These are phyloP conservation scores for Saccharomyces hybrid DNA, from an alignment of 1,139 yeast genomes.

Conservation along the genomic window DNA sequence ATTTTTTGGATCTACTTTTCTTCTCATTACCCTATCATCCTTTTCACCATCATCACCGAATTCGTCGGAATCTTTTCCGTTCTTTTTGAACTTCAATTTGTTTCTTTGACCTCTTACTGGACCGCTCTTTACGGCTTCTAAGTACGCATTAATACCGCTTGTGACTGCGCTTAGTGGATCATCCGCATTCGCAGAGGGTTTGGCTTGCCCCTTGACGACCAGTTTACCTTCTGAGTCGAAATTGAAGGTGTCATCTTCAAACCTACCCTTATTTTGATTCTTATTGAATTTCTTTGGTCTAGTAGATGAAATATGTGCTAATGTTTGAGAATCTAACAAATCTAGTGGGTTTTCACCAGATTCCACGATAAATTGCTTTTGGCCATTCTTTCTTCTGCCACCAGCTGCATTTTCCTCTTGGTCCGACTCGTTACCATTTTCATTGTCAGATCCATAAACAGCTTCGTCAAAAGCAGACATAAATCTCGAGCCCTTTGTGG, in stretches of 20 bases:
- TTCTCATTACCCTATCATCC: conserved; percentile 12
- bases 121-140: conserved; percentile 87
- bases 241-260: conserved; percentile 42
- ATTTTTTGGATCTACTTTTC: conserved; percentile 13
- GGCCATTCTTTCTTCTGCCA: conserved; percentile 21
- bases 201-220: conserved; percentile 39
- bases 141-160: conserved; percentile 78
- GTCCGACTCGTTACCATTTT: conserved; percentile 31
- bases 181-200: conserved; percentile 27
- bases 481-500: conserved; percentile 39
- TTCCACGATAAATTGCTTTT: conserved; percentile 66
- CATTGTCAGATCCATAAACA: conserved; percentile 35
- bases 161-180: conserved; percentile 43
- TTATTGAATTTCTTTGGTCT: conserved; percentile 57
- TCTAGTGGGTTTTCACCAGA: conserved; percentile 80
- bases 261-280: conserved; percentile 40
- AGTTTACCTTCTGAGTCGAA: conserved; percentile 52
- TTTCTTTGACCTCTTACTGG: conserved; percentile 91
- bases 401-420: conserved; percentile 22
- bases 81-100: conserved; percentile 76
- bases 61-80: conserved; percentile 47
- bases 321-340: conserved; percentile 74
- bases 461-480: conserved; percentile 87
- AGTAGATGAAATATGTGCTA: conserved; percentile 82
- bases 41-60: conserved; percentile 38